Base-by-base conservation (phyloP, 495 filamentous ascomycete species). In the Neurospora cerealis region DNA sequence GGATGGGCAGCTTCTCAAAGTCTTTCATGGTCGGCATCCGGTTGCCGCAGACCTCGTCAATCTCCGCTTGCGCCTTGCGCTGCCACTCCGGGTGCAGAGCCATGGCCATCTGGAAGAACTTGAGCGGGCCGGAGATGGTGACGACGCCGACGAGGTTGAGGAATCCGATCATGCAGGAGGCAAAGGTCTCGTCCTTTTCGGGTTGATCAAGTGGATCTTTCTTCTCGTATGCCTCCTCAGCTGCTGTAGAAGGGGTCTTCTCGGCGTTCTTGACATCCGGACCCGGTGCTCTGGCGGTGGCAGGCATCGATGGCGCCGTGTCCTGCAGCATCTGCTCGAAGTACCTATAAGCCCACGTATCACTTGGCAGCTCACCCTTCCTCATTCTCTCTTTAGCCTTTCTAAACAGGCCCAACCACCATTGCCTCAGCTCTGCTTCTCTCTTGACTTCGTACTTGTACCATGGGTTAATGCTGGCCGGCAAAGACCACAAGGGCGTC, bases 11-110 rank as follows among this genome's bases (percentile, higher is more conserved):
- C 21, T 86, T 73, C 17, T 81, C 76, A 66, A 83, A 83, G 73
- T 89, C 85, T 7, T 75, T 77, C 70, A 86, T 85, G 19, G 80
- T 83, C 10, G 87, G 87, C 76, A 88, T 80, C 28, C 82, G 81
- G 66, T 86, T 80, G 17, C 84, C 86, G 71, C 88, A 89, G 3
- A 90, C 88, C 8, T 83, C 78, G 75, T 90, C 89, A n/a, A 90
- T 82, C 77, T 91, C 89, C 42, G 84, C 86, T 74, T 90, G 88
- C 10, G 82, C 81, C 75, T 85, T 85, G 74, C 76, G 79, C 77
- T 85, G 83, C 82, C 84, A 86, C 74, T 85, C 79, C 0, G 84
- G 84, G 71, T 85, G 79, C 72, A 86, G 76, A 21, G 78, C 77
- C 84, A 86, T 86, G 39, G 84, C 84, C 83, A 86, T 83, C 69